Percentiles rank a stretch among this genome's conserved stretches.
Conservation (phyloP, 306 rosid genomes). For the Crataegus laevigata region DNA sequence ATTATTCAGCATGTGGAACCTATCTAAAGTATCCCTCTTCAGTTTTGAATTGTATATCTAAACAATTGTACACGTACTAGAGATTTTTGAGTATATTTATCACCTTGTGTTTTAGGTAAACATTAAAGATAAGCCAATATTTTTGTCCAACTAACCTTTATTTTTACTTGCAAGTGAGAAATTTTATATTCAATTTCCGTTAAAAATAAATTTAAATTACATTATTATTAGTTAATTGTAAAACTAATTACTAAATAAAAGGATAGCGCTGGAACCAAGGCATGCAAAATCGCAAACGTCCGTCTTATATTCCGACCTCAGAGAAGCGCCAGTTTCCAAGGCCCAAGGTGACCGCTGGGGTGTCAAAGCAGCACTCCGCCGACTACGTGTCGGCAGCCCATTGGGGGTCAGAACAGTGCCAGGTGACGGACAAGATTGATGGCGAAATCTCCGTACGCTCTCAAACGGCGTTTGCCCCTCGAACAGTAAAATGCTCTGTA, state of each 20-base stretch:
- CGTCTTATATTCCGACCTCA: background rate
- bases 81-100: no score
- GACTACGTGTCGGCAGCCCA: background rate
- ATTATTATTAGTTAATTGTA: no score
- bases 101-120: background rate
- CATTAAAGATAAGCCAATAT: background rate
- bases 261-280: background rate
- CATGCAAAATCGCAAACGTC: background rate
- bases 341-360: background rate
- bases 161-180: no score
- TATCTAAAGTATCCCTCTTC: background rate
- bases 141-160: background rate
- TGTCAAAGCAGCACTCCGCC: background rate
- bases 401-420: background rate
- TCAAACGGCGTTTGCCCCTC: background rate
- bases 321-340: background rate
- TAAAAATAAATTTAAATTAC: rapidly evolving
- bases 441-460: background rate
- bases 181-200: rapidly evolving
- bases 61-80: no score
- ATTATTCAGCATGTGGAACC: background rate
- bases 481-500: background rate
- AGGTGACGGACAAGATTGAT: slow-evolving; percentile 10
- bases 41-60: background rate
- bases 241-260: rapidly evolving